Evolutionary conservation across 495 filamentous ascomycete species (phyloP), one percentile per base, ranked within the genome.

Genomic region (Podospora australis): DNA sequence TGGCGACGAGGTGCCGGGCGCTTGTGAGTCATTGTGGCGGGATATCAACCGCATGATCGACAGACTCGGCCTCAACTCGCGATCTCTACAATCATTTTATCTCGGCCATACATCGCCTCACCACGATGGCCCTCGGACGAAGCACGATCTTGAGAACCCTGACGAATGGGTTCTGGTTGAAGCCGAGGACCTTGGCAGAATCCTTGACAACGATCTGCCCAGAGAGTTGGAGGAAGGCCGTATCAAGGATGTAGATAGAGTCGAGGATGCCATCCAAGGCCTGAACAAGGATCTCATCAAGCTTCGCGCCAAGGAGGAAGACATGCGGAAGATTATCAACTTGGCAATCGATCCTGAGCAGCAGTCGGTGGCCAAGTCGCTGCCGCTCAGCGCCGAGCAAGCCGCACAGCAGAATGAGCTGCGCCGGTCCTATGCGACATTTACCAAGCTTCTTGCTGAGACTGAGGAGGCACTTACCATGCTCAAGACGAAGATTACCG

Each of bases 1-100:
- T 32, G 79, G 87, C 55, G 86, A 90, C 16, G 52, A 62, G 24
- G 47, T 66, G 0, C 60, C 63, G 1, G 46, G 38, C n/a, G 60
- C 60, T 1, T 64, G 72, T 48, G 94, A 97, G 62, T 75, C 81
- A 20, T 70, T 96, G 1, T 97, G 90, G 66, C 78, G 88, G 11
- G 94, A 96, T 54, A 88, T 96, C 56, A 97, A 97, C 63, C 86
- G 85, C 10, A 99, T 97, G 92, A 78, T 97, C 22, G 90, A 96
- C 58, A 90, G 86, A 2, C 65, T 96, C 16, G 94, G 90, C 6
- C 73, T 97, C 25, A 96, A 96, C 63, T 81, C 85, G 21, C 81
- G 87, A 4, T 78, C 82, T 9, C 65, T 99, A 21, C 69, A 80
- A 38, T 75, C 78, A 1, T 99, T 88, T 60, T 73, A 87, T 21